Evolutionary conservation across 345 rosid genomes (phyloP).

Genomic region (Crucihimalaya himalaica): DNA sequence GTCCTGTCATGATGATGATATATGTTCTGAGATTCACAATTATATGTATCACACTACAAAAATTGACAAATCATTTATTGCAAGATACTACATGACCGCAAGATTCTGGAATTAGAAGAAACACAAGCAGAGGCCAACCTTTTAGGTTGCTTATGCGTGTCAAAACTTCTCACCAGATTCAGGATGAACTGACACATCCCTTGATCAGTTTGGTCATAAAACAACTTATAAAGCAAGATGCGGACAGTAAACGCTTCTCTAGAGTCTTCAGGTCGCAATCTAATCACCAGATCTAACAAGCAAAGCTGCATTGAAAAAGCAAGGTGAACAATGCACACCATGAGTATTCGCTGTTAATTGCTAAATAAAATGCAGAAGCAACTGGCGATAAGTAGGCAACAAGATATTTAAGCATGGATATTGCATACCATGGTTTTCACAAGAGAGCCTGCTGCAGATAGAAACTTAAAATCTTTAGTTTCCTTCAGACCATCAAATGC

Average conservation of each 20-base stretch:
- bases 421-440: conserved; percentile 73
- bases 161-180: conserved; percentile 71
- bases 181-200: conserved; percentile 92
- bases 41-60: conserved; percentile 5
- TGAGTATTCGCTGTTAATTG: conserved; percentile 13
- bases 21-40: background rate
- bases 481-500: conserved; percentile 87
- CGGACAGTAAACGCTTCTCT: conserved; percentile 89
- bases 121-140: conserved; percentile 51
- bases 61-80: conserved; percentile 8
- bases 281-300: conserved; percentile 74
- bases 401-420: conserved; percentile 14
- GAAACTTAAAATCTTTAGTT: conserved; percentile 73
- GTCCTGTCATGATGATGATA: background rate
- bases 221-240: conserved; percentile 87
- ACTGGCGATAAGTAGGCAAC: background rate
- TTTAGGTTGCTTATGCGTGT: conserved; percentile 81
- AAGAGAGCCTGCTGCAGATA: conserved; percentile 80
- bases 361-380: conserved; percentile 9
- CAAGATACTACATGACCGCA: conserved; percentile 12
- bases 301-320: conserved; percentile 59
- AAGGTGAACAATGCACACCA: conserved; percentile 15
- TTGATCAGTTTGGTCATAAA: conserved; percentile 94
- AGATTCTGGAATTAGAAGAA: conserved; percentile 19
- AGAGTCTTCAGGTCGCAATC: conserved; percentile 68